Base-by-base conservation (phyloP, 306 rosid species). In the Pachyrhizus erosus region DNA sequence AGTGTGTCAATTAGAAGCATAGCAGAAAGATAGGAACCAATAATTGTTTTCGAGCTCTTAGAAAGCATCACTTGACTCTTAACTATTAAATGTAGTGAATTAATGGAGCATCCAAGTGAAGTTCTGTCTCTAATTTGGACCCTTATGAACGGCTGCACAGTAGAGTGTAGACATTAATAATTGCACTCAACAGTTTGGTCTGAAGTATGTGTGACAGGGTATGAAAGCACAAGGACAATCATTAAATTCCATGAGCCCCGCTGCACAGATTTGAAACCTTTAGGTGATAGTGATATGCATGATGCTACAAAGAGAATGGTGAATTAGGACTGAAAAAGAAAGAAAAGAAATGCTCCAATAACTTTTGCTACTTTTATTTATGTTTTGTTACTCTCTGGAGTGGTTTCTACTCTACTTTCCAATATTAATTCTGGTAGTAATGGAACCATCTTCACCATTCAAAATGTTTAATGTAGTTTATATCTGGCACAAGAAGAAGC, bases 231-330 rank as follows among this genome's bases (percentile, higher is more conserved):
- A 45, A 70, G 81, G 81, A 67, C 70, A 45, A 55, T 12, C 42
- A 80, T 68, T 80, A 17, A 46, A 75, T 37, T 45, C 77, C 70
- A 84, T 24, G 62, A 68, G 69, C 84, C 78, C 43, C 52, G 39
- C 46, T 43, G 10, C 39, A 67, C 37, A 20, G 43, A 18, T 37
- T 45, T 80, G 82, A n/a, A 26, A 33, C 46, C 21, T 54, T 40
- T 58, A 20, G 43, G 54, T 10, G 80, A 75, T 24, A 9, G 43
- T 42, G 74, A 48, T 23, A 62, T 73, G 9, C 7, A 39, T 23
- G 55, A 40, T 57, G 27, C n/a, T 33, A 27, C 14, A 45, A 66
- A 39, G 68, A 27, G 17, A n/a, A 34, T 23, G 43, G 15, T 62
- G 48, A 46, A 15, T 23, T 66, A 55, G 45, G 14, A 39, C 37